Conservation (phyloP, 352 stramenopile genomes). For the Pythium rhizo-oryzae region DNA sequence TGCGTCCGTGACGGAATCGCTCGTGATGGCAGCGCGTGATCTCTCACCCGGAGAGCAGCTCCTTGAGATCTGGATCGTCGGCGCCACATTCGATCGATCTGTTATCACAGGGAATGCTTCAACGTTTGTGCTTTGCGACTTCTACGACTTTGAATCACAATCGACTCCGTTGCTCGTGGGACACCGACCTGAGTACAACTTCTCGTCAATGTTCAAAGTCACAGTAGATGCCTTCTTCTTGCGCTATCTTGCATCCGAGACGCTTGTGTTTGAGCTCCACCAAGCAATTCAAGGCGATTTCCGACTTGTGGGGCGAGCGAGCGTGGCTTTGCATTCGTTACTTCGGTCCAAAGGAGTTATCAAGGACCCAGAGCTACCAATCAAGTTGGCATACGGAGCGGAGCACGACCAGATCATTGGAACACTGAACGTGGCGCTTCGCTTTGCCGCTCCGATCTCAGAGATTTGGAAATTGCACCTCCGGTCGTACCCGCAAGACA, state of each 20-base stretch:
- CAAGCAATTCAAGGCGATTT: slow-evolving; percentile 88
- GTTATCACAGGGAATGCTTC: slow-evolving; percentile 72
- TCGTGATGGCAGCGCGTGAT: slow-evolving; percentile 63
- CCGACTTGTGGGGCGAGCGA: slow-evolving; percentile 73
- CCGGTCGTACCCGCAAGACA: slow-evolving; percentile 86
- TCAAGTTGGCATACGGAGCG: slow-evolving; percentile 41
- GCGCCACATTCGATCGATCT: slow-evolving; percentile 67
- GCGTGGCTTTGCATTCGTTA: slow-evolving; percentile 70
- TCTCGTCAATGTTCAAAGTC: slow-evolving; percentile 92
- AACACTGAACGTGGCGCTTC: slow-evolving; percentile 76
- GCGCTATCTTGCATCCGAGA: slow-evolving; percentile 88
- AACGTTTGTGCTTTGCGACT: slow-evolving; percentile 93
- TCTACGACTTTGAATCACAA: slow-evolving; percentile 95
- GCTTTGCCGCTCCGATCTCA: slow-evolving; percentile 87
- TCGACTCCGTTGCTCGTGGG: slow-evolving; percentile 88
- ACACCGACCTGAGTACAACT: slow-evolving; percentile 86
- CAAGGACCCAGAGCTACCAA: slow-evolving; percentile 50
- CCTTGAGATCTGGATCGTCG: slow-evolving; percentile 89
- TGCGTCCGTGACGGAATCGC: slow-evolving; percentile 67
- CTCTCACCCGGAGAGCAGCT: slow-evolving; percentile 88
- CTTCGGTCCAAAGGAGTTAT: slow-evolving; percentile 79
- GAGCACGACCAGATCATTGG: slow-evolving; percentile 54
- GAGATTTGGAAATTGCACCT: slow-evolving; percentile 93
- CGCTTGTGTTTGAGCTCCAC: slow-evolving; percentile 89
- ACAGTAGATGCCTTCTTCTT: slow-evolving; percentile 94